Evolutionary conservation across 345 rosid genomes (phyloP), one percentile per base, ranked within the genome.

Genomic region (Dovyalis caffra): DNA sequence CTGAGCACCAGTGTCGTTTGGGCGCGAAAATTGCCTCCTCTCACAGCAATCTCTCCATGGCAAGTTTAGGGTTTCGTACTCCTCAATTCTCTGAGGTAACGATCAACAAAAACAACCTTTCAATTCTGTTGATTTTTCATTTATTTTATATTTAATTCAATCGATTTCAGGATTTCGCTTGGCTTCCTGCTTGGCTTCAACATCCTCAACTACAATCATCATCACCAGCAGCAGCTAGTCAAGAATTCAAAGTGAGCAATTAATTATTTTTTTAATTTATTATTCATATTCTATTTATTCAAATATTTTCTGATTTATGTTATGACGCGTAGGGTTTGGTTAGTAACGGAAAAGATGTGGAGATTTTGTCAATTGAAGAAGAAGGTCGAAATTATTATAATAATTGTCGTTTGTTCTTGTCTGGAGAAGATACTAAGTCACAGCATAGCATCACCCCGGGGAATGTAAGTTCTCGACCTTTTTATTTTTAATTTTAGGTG

Each of bases 81-180:
- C 89, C 91, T 60, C 91, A 81, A 70, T 86, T 88, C 78, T 85
- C 89, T 51, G 90, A 88, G 87, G 91, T 85, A 77, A 64, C 6
- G 11, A 9, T 53, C 40, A 18, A 8, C 29, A 20, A 23, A 60
- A 21, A 11, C 23, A 7, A 21, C 21, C 40, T 23, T 26, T 33
- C 4, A 18, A 20, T 0, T 29, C 33, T 8, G 16, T 51, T 29
- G 6, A 0, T n/a, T 11, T 32, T 21, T 35, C 49, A 16, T 20
- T 72, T 71, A 15, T 9, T 40, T 40, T 23, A 62, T 33, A 16
- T 20, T n/a, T 1, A 68, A 37, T 33, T 23, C 4, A 51, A 65
- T 70, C 60, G 5, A 40, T 72, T 43, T 66, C 79, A 86, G 88
- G 89, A 88, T 73, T 66, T 76, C 29, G 85, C 76, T 34, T 86